These are phyloP conservation scores for Venturia carpophila DNA, from an alignment of 2,329 filamentous ascomycete genomes.

Conservation along the genomic window DNA sequence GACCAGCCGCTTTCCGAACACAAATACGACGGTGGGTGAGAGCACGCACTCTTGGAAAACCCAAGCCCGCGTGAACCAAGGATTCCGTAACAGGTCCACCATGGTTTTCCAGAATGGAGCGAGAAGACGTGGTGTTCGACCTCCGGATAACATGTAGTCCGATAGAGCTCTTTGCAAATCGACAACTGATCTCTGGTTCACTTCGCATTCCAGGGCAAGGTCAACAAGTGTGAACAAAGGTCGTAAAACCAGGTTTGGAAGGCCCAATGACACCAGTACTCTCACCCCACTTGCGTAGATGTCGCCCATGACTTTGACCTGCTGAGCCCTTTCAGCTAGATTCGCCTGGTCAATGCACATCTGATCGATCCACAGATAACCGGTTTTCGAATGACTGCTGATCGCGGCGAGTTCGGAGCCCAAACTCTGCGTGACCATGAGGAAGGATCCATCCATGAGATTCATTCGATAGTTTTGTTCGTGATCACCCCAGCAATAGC, in stretches of 20 bases:
- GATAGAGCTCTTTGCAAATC: slow-evolving; percentile 12
- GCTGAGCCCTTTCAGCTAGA: slow-evolving; percentile 16
- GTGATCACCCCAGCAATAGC: slow-evolving; percentile 14
- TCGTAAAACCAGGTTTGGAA: neutral
- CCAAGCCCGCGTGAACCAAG: slow-evolving; percentile 26
- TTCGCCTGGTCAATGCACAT: slow-evolving; percentile 21
- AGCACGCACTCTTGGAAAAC: slow-evolving; percentile 29
- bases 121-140: slow-evolving; percentile 7
- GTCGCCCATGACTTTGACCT: slow-evolving; percentile 19
- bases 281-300: slow-evolving; percentile 16
- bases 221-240: slow-evolving; percentile 15
- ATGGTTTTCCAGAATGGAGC: slow-evolving; percentile 14
- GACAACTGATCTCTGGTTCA: slow-evolving; percentile 13
- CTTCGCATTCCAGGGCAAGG: slow-evolving; percentile 12
- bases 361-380: slow-evolving; percentile 20
- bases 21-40: slow-evolving; percentile 19
- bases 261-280: slow-evolving; percentile 1
- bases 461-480: slow-evolving; percentile 11
- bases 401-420: neutral
- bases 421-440: slow-evolving; percentile 14
- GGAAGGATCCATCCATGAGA: slow-evolving; percentile 17
- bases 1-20: slow-evolving; percentile 15
- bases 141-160: slow-evolving; percentile 7
- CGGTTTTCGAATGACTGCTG: slow-evolving; percentile 15
- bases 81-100: slow-evolving; percentile 12